Evolutionary conservation across 1,139 yeast genomes (phyloP), one percentile per base, ranked within the genome.

Genomic region (Scheffersomyces insectosa): DNA sequence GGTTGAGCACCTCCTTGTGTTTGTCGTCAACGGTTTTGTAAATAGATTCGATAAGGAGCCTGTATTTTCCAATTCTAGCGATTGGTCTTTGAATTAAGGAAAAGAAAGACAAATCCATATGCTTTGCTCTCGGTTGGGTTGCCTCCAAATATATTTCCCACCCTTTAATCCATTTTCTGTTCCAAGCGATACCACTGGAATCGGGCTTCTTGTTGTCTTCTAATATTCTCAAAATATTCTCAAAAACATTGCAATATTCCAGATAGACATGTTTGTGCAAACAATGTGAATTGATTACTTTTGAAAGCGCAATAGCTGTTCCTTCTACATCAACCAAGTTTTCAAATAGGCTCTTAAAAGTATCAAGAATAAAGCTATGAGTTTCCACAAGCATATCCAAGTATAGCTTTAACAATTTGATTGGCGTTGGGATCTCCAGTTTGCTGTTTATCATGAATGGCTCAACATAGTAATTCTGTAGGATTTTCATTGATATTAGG

Each of bases 61-160:
- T 68, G 52, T 82, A 82, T 50, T 80, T 78, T 4, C 75, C 63
- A 12, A 79, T 66, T 45, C 87, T 61, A 16, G 75, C 64, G 3
- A 79, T 66, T 2, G 88, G 87, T 55, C 72, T 72, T 48, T 79
- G 82, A 31, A 79, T 59, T 39, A 82, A 65, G 0, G 86, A 80
- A 11, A 63, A 50, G 37, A 78, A 73, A 0, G 82, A 74, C 16
- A 77, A 58, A 52, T 79, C 83, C 57, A 66, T 56, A 3, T 58
- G 60, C 20, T 54, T 62, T 0, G 56, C 45, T 0, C 44, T 37
- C 2, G 71, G 67, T 45, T 75, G 80, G 0, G 77, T 65, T 1
- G 74, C 68, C 51, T 75, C 79, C 9, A 77, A 54, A 44, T 73
- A 72, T 33, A 53, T 60, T 40, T 66, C 71, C 59, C 68, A 68